These are phyloP conservation scores for Penicillium coprophilum DNA, from an alignment of 495 filamentous ascomycete species.

Conservation along the genomic window DNA sequence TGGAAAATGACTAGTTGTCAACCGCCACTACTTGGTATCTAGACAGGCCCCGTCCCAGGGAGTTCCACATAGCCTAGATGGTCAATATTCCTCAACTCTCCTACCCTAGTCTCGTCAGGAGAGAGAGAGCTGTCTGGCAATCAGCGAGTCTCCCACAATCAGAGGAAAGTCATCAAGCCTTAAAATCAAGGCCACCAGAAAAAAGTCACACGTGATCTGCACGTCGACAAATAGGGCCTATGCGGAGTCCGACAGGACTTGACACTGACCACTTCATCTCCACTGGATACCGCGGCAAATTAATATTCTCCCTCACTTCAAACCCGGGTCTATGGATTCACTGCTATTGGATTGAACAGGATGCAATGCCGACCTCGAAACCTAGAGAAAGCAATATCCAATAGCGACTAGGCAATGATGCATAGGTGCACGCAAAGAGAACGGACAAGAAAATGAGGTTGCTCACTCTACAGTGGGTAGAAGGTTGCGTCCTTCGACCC, in stretches of 20 bases:
- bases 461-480: neutral
- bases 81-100: neutral
- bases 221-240: neutral
- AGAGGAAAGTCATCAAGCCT: neutral
- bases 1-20: neutral
- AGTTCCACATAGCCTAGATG: neutral
- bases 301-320: neutral
- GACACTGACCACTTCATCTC: neutral
- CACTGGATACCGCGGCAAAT: conserved; percentile 2
- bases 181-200: neutral
- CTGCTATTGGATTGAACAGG: neutral
- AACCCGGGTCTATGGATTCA: neutral
- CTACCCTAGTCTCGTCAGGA: too few species aligned
- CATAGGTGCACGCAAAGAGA: neutral
- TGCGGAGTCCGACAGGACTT: neutral
- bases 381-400: neutral
- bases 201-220: neutral
- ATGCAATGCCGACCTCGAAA: neutral
- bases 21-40: neutral
- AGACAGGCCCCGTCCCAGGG: neutral
- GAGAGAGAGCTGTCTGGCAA: neutral
- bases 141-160: neutral
- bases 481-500: neutral
- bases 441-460: neutral
- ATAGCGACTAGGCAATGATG: neutral